These are phyloP conservation scores for Aspergillus luchuensis DNA, from an alignment of 2,329 filamentous ascomycete genomes.

Conservation along the genomic window DNA sequence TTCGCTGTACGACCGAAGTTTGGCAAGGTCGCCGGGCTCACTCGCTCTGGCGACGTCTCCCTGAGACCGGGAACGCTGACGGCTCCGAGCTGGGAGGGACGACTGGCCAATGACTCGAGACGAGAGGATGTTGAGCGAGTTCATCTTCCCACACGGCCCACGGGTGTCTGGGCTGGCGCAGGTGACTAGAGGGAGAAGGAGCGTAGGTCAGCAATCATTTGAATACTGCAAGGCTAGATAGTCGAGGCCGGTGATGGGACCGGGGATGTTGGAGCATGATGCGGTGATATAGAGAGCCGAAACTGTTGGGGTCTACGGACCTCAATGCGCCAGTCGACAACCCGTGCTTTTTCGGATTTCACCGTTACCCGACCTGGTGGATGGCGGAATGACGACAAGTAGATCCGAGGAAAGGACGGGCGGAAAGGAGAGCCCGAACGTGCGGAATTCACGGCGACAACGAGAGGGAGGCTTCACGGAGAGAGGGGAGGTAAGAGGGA, in stretches of 20 bases:
- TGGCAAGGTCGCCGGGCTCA: conserved; percentile 36
- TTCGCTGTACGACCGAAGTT: conserved; percentile 48
- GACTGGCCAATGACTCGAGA: conserved; percentile 71
- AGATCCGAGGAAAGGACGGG: neutral
- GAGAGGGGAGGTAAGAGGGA: neutral
- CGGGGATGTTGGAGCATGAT: conserved; percentile 21
- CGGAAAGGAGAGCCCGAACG: neutral
- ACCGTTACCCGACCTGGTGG: conserved; percentile 14
- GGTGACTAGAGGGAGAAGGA: conserved; percentile 32
- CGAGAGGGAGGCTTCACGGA: neutral
- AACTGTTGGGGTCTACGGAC: conserved; percentile 28
- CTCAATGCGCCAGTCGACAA: conserved; percentile 44
- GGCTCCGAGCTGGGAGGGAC: conserved; percentile 49
- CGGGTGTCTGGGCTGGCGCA: conserved; percentile 44
- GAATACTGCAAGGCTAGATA: neutral
- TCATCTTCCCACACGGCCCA: conserved; percentile 71
- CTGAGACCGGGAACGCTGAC: conserved; percentile 58
- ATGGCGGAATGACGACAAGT: conserved; percentile 10
- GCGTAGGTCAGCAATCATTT: conserved; percentile 23
- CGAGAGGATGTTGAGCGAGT: conserved; percentile 93
- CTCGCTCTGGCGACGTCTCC: conserved; percentile 45
- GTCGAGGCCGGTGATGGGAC: conserved; percentile 15
- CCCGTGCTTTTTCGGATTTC: conserved; percentile 29
- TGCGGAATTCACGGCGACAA: neutral
- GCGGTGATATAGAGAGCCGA: conserved; percentile 8